A percentile compares a stretch with the other conserved stretches of the same genome.
Conservation (phyloP, 2,329 filamentous ascomycete species). For the Alternaria viburni region DNA sequence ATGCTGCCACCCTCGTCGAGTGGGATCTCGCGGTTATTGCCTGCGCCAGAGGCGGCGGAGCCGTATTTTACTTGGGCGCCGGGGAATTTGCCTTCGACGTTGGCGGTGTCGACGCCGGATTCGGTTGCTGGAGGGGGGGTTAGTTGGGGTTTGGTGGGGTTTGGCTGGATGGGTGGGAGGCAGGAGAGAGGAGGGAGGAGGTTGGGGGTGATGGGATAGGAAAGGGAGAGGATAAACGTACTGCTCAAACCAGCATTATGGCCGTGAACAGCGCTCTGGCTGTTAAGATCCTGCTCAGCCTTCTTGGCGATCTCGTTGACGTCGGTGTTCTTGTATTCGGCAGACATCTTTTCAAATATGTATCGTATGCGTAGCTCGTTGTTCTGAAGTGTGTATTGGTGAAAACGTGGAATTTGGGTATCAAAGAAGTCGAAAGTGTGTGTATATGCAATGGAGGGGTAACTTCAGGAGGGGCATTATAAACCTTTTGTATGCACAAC, state of each 20-base stretch:
- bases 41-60: slow-evolving; percentile 51
- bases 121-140: slow-evolving; percentile 47
- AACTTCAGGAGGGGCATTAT: background rate
- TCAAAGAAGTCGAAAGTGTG: background rate
- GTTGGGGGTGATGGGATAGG: background rate
- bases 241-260: slow-evolving; percentile 46
- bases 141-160: background rate
- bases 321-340: slow-evolving; percentile 50
- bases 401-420: background rate
- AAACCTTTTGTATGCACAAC: background rate
- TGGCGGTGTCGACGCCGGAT: slow-evolving; percentile 55
- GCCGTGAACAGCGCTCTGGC: slow-evolving; percentile 49
- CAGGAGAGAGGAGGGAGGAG: background rate
- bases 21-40: slow-evolving; percentile 58
- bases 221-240: slow-evolving; percentile 26
- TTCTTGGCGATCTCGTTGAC: slow-evolving; percentile 54
- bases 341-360: slow-evolving; percentile 41
- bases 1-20: slow-evolving; percentile 54
- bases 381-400: background rate
- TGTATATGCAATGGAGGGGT: background rate
- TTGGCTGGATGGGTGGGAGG: no score
- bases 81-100: slow-evolving; percentile 51
- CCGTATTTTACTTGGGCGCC: slow-evolving; percentile 54
- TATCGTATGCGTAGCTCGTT: background rate
- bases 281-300: slow-evolving; percentile 58